Evolutionary conservation across 352 stramenopile genomes (phyloP), one percentile per base, ranked within the genome.

Genomic region (Phytophthora megakarya): DNA sequence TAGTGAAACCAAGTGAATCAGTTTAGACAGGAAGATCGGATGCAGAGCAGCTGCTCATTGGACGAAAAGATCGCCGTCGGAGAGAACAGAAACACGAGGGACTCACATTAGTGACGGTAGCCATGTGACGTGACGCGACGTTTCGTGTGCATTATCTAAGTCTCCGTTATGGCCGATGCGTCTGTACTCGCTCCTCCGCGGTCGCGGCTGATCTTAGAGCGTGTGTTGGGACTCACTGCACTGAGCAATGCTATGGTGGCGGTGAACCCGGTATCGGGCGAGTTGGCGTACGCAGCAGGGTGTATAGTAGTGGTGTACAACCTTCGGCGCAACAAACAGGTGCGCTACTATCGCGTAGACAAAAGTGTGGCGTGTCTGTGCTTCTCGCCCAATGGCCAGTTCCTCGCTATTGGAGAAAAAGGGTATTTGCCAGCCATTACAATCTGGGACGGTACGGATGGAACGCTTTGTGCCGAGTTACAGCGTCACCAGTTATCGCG

Each of bases 221-320:
- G 86, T 40, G 83, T 95, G 53, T 59, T 95, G 49, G 86, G 86
- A 15, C 61, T 93, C 11, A 93, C 86, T 5, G 82, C 80, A 30
- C 64, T 83, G 1, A 91, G 79, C 64, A 95, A 95, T 43, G 72
- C 80, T 8, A 84, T 86, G 74, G 67, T 95, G 44, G 80, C 79
- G 3, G 84, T 95, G 22, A 93, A 92, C 54, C 78, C 77, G 15
- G 78, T 81, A 37, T 92, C 81, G 9, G 84, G 85, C 7, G 87
- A 97, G 69, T 77, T 95, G 59, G 89, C 88, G 48, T 97, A 95
- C 65, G 73, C 87, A 4, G 88, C 89, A 3, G 89, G 89, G 8
- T 94, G 86, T 61, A 92, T 96, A 39, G 89, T 96, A 45, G 89
- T 97, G n/a, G 80, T 97, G 42, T 97, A 96, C 81, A 95, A 92